Evolutionary conservation across 202 grass and related monocot genomes (phyloP), one percentile per base, ranked within the genome.

Genomic region (Tripidium arundinaceum): DNA sequence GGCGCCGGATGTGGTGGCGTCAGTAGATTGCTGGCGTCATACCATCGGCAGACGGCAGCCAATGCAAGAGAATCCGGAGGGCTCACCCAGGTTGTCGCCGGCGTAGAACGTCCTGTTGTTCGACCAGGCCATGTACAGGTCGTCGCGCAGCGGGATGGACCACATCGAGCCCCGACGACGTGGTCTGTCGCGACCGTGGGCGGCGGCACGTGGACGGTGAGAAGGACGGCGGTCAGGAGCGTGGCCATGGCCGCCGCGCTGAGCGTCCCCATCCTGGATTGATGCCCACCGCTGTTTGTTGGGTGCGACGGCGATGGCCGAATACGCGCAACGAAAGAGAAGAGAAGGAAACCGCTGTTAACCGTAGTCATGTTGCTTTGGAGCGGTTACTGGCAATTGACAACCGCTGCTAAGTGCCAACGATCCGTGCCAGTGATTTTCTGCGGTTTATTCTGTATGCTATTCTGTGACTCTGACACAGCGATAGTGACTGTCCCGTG

Each of bases 151-250:
- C 21, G 92, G 92, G 78, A 92, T 94, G 62, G 77, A 75, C 92
- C 89, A 94, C 14, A 77, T 60, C 5, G 89, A 86, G 37, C 45
- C 81, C 89, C 92, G n/a, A 94, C 82, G 31, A 90, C 57, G 71
- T 90, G 92, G 43, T 87, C 71, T 8, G 36, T 25, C 16, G 84
- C 80, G 0, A 47, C 43, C 8, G 65, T 39, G 1, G n/a, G 42
- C 11, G 31, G 13, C 42, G 18, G 1, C 28, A 19, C 11, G 33
- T 31, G 1, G 7, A 26, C 8, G 5, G 43, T 2, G 25, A 83
- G 6, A 57, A 80, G 21, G 46, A 41, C 13, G 19, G 64, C 59
- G 40, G 59, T 0, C 7, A 72, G 64, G 43, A 70, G 67, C 67
- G 66, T 70, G 22, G 68, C 41, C 24, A 46, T 7, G 24, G 68